Base-by-base conservation (phyloP, 805 yeast species). In the Yamadazyma takamatsuzukensis region DNA sequence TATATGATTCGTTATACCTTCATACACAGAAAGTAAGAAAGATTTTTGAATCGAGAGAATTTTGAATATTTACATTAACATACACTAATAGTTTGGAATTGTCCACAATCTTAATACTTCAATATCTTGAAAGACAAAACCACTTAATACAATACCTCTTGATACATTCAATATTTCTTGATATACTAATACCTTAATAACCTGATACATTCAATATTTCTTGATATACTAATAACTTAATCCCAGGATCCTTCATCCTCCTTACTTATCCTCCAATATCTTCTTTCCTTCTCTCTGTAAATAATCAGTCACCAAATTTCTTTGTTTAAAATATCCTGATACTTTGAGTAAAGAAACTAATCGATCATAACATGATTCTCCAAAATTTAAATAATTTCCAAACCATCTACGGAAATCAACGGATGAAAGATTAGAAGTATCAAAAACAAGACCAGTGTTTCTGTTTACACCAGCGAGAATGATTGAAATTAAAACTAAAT, bases 401-500 rank as follows among this genome's bases (percentile, higher is more conserved):
- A 81, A 55, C 64, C 75, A 70, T 21, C 61, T 54, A 9, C 76
- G 61, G 43, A 71, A 45, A 37, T 58, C 58, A 39, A 54, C 48
- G 40, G 80, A 70, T 13, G 76, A 76, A 33, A 77, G 66, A 32
- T 58, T 53, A 19, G 63, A 49, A 6, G 80, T 66, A 52, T 76
- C 68, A 56, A 78, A 54, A 39, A 72, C 73, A 29, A 80, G 65
- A 0, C 97, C 97, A 0, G 96, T 83, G 41, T 84, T 79, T 41
- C 87, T 73, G 53, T 86, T 82, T 33, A 89, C 72, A 3, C 95
- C 95, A 0, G 97, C 96, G 27, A 90, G 63, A 10, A 89, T 67
- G 54, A 93, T 76, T 2, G 96, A 84, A 6, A 86, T 64, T 37
- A 89, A 65, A 3, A 89, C 76, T 41, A 88, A 70, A 52, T 89